These are phyloP conservation scores for Fusarium domesticum DNA, from an alignment of 2,329 filamentous ascomycete species.

Conservation along the genomic window DNA sequence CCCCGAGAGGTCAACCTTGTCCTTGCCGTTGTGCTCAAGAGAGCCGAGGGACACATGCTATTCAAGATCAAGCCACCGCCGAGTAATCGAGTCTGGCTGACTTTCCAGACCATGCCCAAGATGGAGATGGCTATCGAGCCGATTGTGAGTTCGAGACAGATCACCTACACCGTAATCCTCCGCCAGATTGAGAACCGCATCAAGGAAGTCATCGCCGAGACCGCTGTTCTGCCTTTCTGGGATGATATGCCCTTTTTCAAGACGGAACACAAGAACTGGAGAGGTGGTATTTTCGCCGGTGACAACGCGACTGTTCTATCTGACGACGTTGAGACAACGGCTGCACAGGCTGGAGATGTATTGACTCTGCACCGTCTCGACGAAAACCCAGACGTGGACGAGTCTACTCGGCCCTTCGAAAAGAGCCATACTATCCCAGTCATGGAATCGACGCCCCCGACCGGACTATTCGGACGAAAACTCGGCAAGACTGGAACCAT, in stretches of 20 bases:
- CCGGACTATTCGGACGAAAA: slow-evolving; percentile 52
- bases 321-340: slow-evolving; percentile 18
- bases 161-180: slow-evolving; percentile 89
- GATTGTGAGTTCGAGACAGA: slow-evolving; percentile 90
- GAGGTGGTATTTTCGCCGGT: slow-evolving; percentile 77
- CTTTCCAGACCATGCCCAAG: slow-evolving; percentile 90
- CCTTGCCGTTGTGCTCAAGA: slow-evolving; percentile 79
- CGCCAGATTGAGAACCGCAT: slow-evolving; percentile 93
- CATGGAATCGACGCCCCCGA: slow-evolving; percentile 37
- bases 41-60: slow-evolving; percentile 78
- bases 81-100: slow-evolving; percentile 94
- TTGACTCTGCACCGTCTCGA: slow-evolving; percentile 47
- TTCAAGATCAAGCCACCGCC: slow-evolving; percentile 91
- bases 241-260: slow-evolving; percentile 90
- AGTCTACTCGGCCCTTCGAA: slow-evolving; percentile 48
- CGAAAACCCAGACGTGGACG: slow-evolving; percentile 37
- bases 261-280: slow-evolving; percentile 72
- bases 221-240: slow-evolving; percentile 89
- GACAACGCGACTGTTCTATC: slow-evolving; percentile 45
- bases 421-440: slow-evolving; percentile 53
- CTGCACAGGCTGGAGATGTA: slow-evolving; percentile 43
- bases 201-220: slow-evolving; percentile 89
- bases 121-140: slow-evolving; percentile 94
- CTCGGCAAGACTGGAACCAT: slow-evolving; percentile 37
- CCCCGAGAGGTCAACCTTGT: slow-evolving; percentile 85